Evolutionary conservation across 2,329 filamentous ascomycete genomes (phyloP), one percentile per base, ranked within the genome.

Genomic region (Neoscytalidium dimidiatum): DNA sequence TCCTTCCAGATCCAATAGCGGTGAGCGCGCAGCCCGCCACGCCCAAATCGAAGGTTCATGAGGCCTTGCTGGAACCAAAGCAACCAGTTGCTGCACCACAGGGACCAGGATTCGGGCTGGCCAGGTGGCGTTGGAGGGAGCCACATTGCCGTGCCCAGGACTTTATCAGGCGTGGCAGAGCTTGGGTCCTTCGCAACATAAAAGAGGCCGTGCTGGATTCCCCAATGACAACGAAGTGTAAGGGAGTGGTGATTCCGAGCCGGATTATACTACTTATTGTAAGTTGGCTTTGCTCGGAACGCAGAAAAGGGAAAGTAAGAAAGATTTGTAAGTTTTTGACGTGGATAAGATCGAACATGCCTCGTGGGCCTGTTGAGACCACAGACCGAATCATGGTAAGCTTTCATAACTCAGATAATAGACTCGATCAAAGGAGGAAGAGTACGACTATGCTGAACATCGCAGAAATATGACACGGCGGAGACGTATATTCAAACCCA

Each of bases 101-200:
- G 82, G 26, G 79, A 77, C 89, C 89, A 92, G 5, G 82, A 84
- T 49, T 84, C 78, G 17, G 83, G 80, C 52, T 82, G 72, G 4
- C 74, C 78, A 0, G 80, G 73, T 0, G 78, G 78, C 14, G 81
- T 81, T 0, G 90, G 90, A 0, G 83, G 83, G 62, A 91, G 79
- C 90, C 90, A 92, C 85, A 90, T 91, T 65, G 88, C 86, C 26
- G 91, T 87, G 9, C 90, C 90, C 29, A 92, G 82, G 38, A 92
- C 83, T 65, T 84, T 83, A 58, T 75, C 67, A 17, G 76, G 75
- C 4, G 72, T 71, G 11, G 49, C 11, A 1, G 49, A 44, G 0
- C 81, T 78, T 3, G 82, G 78, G 70, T 90, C 86, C 75, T 88
- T 90, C 9, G 88, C 88, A 66, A 92, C 87, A 69, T 90, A 85